Evolutionary conservation across 169 alveolate species (phyloP).

Genomic region (Eimeria maxima): DNA sequence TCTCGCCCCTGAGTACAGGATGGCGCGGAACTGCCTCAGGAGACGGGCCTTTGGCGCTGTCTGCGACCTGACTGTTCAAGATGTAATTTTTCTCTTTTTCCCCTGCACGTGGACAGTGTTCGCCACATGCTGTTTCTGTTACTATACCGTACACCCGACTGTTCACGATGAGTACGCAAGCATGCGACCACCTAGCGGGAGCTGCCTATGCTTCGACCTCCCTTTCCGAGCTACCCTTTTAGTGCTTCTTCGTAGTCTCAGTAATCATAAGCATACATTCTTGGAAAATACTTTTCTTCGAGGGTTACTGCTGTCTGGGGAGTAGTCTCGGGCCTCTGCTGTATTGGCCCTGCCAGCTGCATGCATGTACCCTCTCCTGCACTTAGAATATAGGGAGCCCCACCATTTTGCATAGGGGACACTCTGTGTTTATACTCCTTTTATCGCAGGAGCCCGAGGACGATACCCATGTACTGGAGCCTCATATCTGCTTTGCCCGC

Average conservation of each 20-base stretch:
- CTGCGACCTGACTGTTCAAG: constrained; percentile 37
- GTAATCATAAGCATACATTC: background rate
- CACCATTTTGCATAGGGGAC: background rate
- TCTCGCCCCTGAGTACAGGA: background rate
- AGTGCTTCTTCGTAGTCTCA: background rate
- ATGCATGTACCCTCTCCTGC: background rate
- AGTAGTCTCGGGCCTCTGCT: background rate
- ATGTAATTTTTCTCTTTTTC: constrained; percentile 21
- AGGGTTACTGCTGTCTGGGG: background rate
- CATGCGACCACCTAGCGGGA: background rate
- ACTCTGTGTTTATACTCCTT: background rate
- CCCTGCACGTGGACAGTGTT: constrained; percentile 46
- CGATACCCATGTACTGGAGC: constrained; percentile 81
- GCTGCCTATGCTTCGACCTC: background rate
- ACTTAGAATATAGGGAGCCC: too few relatives aligned
- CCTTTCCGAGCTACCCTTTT: background rate
- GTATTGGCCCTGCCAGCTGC: background rate
- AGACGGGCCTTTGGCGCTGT: constrained; percentile 55
- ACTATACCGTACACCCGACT: constrained; percentile 36
- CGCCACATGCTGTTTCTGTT: constrained; percentile 55
- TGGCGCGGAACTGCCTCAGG: constrained; percentile 54
- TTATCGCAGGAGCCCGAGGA: constrained; percentile 72
- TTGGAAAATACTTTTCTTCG: background rate
- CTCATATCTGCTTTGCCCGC: constrained; percentile 80
- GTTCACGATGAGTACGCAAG: constrained; percentile 17